Percentiles rank a stretch among this genome's conserved stretches.
These are phyloP conservation scores for Hypoxylon rickii DNA, from an alignment of 495 filamentous ascomycete species.

Conservation along the genomic window DNA sequence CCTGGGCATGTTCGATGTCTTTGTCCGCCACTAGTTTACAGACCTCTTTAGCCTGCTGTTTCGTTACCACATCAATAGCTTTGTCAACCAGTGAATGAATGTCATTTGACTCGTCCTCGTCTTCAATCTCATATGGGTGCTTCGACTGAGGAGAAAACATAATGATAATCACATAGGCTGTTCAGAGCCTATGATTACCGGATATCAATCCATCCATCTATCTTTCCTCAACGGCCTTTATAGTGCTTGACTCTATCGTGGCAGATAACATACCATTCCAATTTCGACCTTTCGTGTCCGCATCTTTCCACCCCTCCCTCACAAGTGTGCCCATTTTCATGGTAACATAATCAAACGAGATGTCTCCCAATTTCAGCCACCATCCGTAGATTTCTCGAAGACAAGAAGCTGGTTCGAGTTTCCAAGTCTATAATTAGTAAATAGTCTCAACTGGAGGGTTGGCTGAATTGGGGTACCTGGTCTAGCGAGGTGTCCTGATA, in stretches of 20 bases:
- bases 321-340: not conserved
- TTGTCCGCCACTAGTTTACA: too few relatives aligned
- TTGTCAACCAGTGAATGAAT: not conserved
- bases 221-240: not conserved
- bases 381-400: not conserved
- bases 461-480: not conserved
- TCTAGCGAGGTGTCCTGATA: not conserved
- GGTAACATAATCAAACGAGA: not conserved
- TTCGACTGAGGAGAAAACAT: not conserved
- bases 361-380: not conserved
- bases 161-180: not conserved
- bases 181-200: not conserved
- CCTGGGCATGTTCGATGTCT: too few relatives aligned
- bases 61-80: not conserved
- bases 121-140: not conserved
- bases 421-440: not conserved
- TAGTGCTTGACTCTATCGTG: not conserved
- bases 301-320: not conserved
- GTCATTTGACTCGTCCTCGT: not conserved
- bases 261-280: not conserved
- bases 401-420: not conserved
- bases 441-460: not conserved
- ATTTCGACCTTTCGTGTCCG: not conserved
- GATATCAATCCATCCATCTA: not conserved
- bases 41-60: conserved; percentile 1